Conservation (phyloP, 1,139 yeast species). For the Saccharomycopsis phalli region DNA sequence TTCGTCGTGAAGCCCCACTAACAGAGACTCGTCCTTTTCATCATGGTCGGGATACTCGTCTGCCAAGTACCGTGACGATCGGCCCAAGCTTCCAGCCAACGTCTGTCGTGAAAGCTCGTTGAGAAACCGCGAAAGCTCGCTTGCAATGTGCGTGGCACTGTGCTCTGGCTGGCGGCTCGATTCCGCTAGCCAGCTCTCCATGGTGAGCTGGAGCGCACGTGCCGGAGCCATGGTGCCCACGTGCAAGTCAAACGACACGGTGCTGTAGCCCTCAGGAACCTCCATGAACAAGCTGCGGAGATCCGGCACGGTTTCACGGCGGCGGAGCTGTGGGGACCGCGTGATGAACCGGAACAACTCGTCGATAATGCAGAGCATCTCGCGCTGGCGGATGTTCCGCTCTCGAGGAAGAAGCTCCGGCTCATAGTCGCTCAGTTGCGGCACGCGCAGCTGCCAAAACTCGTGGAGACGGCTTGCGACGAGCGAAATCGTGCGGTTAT, state of each 20-base stretch:
- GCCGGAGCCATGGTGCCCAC: too few relatives aligned
- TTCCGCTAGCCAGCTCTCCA: too few relatives aligned
- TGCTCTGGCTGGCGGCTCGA: too few relatives aligned
- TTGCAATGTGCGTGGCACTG: too few relatives aligned
- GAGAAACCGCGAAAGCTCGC: neutral
- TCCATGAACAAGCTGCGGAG: too few relatives aligned
- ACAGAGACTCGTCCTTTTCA: neutral
- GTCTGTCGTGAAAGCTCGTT: neutral
- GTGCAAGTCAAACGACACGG: too few relatives aligned
- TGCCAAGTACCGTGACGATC: too few relatives aligned
- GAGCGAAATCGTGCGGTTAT: too few relatives aligned
- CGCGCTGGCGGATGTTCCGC: neutral
- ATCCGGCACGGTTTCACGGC: conserved; percentile 4
- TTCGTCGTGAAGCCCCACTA: too few relatives aligned
- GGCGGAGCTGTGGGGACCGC: neutral
- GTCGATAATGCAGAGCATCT: neutral
- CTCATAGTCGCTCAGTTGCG: neutral
- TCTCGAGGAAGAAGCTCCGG: neutral
- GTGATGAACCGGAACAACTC: neutral
- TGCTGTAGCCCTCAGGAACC: too few relatives aligned
- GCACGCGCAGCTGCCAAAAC: neutral
- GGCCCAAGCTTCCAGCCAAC: too few relatives aligned
- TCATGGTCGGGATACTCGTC: neutral
- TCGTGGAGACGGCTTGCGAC: neutral
- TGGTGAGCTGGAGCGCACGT: too few relatives aligned